Evolutionary conservation across 176 grass and related monocot species (phyloP), one percentile per base, ranked within the genome.

Genomic region (Aegilops longissima): DNA sequence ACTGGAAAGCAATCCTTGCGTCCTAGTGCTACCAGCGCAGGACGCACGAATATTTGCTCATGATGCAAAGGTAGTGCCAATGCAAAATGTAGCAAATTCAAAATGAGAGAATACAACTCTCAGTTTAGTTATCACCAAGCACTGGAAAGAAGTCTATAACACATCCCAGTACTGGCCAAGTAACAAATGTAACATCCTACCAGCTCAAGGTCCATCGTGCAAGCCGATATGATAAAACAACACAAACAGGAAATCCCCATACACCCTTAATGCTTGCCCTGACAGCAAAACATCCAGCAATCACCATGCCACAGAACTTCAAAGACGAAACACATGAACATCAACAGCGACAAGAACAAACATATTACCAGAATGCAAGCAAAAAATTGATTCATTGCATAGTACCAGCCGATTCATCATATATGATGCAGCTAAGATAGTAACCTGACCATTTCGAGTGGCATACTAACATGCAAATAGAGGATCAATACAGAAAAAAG

Each of bases 321-420:
- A 66, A 21, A 69, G 18, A 23, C 8, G 51, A 73, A 75, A 86
- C 33, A 77, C 8, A 82, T 44, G 27, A 6, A 38, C 49, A 76
- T 35, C 63, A 77, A 25, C 72, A 86, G 23, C 6, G 64, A 65
- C 10, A 56, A 42, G 31, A 78, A 20, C 16, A 83, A 56, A 42
- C 13, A 68, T 10, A 73, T 21, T 27, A 70, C 27, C 1, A 80
- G 1, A 34, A 84, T 62, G 30, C n/a, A 84, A 75, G 67, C 42
- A 76, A 76, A 61, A 61, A 16, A 56, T 84, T 85, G 5, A 39
- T 6, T 85, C 62, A 91, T 88, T 88, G 21, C 70, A 66, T 82
- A 85, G 76, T 36, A 56, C 82, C 70, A 85, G 39, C 77, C 30
- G 31, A 88, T 78, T 70, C 85, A 64, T 59, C 65, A 66, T 42